Evolutionary conservation across 148 eudicot genomes (phyloP).

Genomic region (Bassia scoparia): DNA sequence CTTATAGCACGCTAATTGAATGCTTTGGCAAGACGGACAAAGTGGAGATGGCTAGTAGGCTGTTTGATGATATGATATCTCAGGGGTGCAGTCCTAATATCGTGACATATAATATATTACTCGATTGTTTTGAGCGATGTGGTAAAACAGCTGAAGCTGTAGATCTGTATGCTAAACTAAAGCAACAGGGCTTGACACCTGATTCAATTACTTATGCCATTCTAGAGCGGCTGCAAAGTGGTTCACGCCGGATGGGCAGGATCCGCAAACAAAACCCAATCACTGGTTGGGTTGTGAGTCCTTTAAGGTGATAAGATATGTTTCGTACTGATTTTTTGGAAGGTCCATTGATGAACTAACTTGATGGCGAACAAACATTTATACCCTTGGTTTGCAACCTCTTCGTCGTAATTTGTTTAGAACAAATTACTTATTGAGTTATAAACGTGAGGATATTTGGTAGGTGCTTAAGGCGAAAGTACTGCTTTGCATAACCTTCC

Average conservation of each 20-base stretch:
- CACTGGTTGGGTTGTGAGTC: constrained; percentile 94
- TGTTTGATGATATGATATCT: constrained; percentile 82
- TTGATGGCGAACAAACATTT: background rate
- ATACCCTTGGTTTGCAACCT: background rate
- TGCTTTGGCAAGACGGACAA: constrained; percentile 89
- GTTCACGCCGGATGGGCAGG: constrained; percentile 42
- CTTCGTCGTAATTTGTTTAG: background rate
- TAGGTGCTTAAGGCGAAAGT: background rate
- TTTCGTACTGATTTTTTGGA: background rate
- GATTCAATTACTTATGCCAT: constrained; percentile 76
- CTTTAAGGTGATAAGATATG: constrained; percentile 49
- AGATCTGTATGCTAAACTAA: constrained; percentile 76
- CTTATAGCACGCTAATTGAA: constrained; percentile 89
- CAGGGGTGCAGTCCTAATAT: constrained; percentile 85
- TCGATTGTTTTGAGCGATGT: constrained; percentile 73
- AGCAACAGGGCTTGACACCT: constrained; percentile 76
- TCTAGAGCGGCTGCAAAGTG: constrained; percentile 82
- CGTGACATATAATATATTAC: constrained; percentile 82
- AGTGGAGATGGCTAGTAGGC: constrained; percentile 82
- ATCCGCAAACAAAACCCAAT: constrained; percentile 74
- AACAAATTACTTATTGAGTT: background rate
- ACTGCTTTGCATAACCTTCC: background rate
- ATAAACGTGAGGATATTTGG: background rate
- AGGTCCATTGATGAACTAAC: background rate
- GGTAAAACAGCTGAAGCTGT: constrained; percentile 91